Evolutionary conservation across 495 filamentous ascomycete genomes (phyloP), one percentile per base, ranked within the genome.

Genomic region (Saxophila tyrrhenica): DNA sequence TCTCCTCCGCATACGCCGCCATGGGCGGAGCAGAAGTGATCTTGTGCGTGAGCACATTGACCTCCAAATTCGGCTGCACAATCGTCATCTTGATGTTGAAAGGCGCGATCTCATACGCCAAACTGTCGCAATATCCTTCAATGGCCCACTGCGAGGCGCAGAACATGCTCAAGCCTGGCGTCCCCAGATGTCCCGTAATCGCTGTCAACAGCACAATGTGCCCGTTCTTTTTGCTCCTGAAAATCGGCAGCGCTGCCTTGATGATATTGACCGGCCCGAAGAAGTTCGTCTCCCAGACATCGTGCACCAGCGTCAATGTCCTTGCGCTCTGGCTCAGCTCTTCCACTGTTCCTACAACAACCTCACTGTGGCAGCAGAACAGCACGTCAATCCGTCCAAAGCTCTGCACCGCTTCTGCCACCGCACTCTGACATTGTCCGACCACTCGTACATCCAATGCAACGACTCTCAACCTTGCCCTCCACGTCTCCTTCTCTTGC

Each of bases 21-120:
- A 86, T 67, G 29, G 80, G 83, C 16, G 89, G 89, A 0, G 86
- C 85, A 56, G 85, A 84, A 55, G 84, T 85, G 59, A 95, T 84
- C 49, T 84, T 80, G 70, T 94, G 92, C 41, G 85, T 90, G 50
- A 95, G 77, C 44, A 87, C 80, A 62, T 79, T 77, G 58, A 94
- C 86, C 70, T 95, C 89, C 48, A 87, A 75, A 57, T 80, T 85
- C 56, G 90, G 87, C 72, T 98, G 92, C 42, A 98, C 81, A 62
- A 98, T 90, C 38, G 88, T 94, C 62, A 96, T 78, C 68, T 91
- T 94, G 74, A 97, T 81, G 68, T 95, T 95, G 76, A 96, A 97
- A 1, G 92, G 92, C 0, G 92, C 92, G 50, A 98, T 85, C 70
- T 98, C 92, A 71, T 95, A 98, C 0, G 90, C 90, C 11, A 98